A percentile compares a stretch with the other conserved stretches of the same genome.
Conservation (phyloP, 352 stramenopile species). For the Globisporangium apiculatum region DNA sequence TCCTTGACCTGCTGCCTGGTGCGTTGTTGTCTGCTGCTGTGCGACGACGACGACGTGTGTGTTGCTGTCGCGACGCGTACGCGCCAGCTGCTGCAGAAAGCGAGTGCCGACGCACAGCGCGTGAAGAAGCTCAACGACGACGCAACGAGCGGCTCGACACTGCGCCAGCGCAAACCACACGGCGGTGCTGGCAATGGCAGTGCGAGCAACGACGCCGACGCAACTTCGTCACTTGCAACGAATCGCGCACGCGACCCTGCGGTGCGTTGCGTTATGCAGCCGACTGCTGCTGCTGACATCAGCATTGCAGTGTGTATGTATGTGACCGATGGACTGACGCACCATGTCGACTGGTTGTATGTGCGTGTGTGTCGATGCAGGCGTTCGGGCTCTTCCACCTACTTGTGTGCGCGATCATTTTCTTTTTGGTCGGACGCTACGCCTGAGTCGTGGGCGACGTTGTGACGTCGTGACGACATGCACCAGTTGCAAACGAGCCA, state of each 20-base stretch:
- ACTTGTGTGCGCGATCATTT: slow-evolving; percentile 82
- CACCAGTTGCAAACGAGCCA: too few relatives aligned
- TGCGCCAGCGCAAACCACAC: slow-evolving; percentile 68
- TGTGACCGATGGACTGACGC: slow-evolving; percentile 1
- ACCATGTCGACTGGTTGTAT: not conserved
- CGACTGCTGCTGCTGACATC: too few relatives aligned
- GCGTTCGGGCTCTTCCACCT: slow-evolving; percentile 78
- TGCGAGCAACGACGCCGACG: slow-evolving; percentile 19
- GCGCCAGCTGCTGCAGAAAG: slow-evolving; percentile 68
- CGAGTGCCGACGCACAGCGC: slow-evolving; percentile 49
- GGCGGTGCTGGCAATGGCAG: slow-evolving; percentile 7
- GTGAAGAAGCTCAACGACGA: slow-evolving; percentile 61
- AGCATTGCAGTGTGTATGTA: not conserved
- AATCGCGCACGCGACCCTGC: slow-evolving; percentile 41
- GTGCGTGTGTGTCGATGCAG: slow-evolving; percentile 17
- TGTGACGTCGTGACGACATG: too few relatives aligned
- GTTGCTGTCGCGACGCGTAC: slow-evolving; percentile 14
- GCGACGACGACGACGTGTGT: not conserved
- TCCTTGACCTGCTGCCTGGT: not conserved
- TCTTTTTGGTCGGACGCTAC: slow-evolving; percentile 86
- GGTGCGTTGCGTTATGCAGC: slow-evolving; percentile 21
- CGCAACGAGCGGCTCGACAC: slow-evolving; percentile 23
- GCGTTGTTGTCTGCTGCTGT: not conserved
- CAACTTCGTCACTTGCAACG: slow-evolving; percentile 18
- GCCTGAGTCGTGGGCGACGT: slow-evolving; percentile 28